A percentile compares a stretch with the other conserved stretches of the same genome.
Conservation (phyloP, 2,329 filamentous ascomycete species). For the Fusarium sp. region DNA sequence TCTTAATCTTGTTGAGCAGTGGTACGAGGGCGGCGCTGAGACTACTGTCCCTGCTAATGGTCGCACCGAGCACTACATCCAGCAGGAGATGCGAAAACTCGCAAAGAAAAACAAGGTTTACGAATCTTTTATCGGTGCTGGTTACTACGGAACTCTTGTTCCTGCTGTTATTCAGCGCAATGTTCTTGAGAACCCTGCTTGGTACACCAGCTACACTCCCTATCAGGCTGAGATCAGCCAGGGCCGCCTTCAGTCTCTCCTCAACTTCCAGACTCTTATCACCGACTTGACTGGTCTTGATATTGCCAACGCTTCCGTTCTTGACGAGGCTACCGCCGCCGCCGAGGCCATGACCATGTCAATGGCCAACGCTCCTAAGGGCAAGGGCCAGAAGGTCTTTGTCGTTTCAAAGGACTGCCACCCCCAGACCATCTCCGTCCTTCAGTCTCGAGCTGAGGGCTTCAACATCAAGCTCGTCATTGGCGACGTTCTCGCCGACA, state of each 20-base stretch:
- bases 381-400: constrained; percentile 83
- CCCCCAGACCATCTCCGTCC: constrained; percentile 87
- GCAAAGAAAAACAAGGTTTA: constrained; percentile 54
- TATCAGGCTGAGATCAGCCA: constrained; percentile 99
- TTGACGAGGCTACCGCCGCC: constrained; percentile 92
- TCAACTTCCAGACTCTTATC: constrained; percentile 96
- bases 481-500: constrained; percentile 76
- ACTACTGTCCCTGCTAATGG: constrained; percentile 41
- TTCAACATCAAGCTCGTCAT: constrained; percentile 86
- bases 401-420: constrained; percentile 86
- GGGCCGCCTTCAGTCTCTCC: constrained; percentile 87
- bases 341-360: constrained; percentile 95
- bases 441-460: constrained; percentile 86
- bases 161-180: constrained; percentile 94
- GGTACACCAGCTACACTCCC: constrained; percentile 98
- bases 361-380: constrained; percentile 71
- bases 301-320: constrained; percentile 89
- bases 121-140: constrained; percentile 83
- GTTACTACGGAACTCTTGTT: constrained; percentile 87
- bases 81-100: constrained; percentile 70
- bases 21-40: constrained; percentile 45
- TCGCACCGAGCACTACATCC: constrained; percentile 48
- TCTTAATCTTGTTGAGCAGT: constrained; percentile 48
- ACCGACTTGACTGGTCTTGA: constrained; percentile 87
- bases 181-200: constrained; percentile 90